Evolutionary conservation across 768 basidiomycete genomes (phyloP).

Genomic region (Fomitopsis serialis): DNA sequence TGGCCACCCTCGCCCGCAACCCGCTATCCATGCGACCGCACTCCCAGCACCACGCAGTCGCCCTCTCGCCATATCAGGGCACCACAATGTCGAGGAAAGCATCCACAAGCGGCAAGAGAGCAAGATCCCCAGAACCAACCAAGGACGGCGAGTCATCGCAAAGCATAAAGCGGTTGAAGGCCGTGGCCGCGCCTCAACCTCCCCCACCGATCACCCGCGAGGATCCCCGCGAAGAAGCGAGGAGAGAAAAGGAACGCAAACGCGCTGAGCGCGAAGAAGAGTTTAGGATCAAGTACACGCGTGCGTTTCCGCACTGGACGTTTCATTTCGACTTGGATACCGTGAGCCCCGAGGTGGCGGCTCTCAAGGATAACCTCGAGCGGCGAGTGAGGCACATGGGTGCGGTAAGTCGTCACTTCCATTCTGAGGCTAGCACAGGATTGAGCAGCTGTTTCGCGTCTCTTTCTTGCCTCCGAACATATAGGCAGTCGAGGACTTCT

Average conservation of each 20-base stretch:
- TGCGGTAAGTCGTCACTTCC: constrained; percentile 53
- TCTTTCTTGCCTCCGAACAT: background rate
- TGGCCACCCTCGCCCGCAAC: constrained; percentile 45
- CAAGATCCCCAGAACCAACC: constrained; percentile 45
- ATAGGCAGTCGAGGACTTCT: constrained; percentile 84
- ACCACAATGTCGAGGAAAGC: constrained; percentile 23
- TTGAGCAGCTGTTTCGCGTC: background rate
- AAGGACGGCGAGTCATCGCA: constrained; percentile 25
- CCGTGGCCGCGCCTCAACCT: constrained; percentile 5
- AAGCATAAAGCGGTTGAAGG: constrained; percentile 41
- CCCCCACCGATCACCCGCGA: constrained; percentile 13
- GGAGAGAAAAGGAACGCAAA: constrained; percentile 43
- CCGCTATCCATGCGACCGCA: constrained; percentile 40
- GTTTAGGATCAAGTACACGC: constrained; percentile 79
- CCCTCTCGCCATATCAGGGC: constrained; percentile 26
- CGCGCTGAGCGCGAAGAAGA: constrained; percentile 54
- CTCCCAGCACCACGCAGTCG: constrained; percentile 28
- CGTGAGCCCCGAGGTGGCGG: constrained; percentile 32
- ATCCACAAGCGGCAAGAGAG: constrained; percentile 30
- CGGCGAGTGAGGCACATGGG: constrained; percentile 62
- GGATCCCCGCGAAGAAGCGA: constrained; percentile 25
- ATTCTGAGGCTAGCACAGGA: too few species aligned
- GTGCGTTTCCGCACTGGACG: constrained; percentile 76
- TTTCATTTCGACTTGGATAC: constrained; percentile 80
- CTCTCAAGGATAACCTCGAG: constrained; percentile 38